phyloP scores from a whole-genome alignment of 2,329 filamentous ascomycete species.

The Penicillium sp. region DNA sequence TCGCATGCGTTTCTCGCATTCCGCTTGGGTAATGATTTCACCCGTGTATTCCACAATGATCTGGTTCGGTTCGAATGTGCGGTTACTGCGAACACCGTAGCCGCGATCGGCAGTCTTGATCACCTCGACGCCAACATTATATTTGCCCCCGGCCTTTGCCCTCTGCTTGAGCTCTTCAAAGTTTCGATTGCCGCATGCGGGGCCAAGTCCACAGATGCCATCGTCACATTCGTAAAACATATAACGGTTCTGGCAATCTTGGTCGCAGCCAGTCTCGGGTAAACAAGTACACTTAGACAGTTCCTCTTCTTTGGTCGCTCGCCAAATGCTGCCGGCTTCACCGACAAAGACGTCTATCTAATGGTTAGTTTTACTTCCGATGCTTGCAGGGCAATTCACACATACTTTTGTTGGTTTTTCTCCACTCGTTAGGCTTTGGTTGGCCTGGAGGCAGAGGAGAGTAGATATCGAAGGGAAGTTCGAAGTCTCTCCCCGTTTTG shows the following conservation, averaged over 20 bases:
- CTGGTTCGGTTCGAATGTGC: conserved; percentile 84
- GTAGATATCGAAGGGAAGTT: conserved; percentile 87
- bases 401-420: conserved; percentile 88
- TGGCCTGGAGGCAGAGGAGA: conserved; percentile 83
- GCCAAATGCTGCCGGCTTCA: conserved; percentile 79
- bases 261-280: conserved; percentile 78
- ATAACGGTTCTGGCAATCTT: conserved; percentile 90
- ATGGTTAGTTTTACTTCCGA: conserved; percentile 35
- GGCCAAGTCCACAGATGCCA: conserved; percentile 80
- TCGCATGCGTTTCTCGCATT: conserved; percentile 92
- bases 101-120: conserved; percentile 88
- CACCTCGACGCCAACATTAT: conserved; percentile 91
- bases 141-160: conserved; percentile 78
- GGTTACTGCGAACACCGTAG: conserved; percentile 88
- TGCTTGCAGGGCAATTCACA: conserved; percentile 16
- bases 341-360: conserved; percentile 85
- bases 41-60: conserved; percentile 99
- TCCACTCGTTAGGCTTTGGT: conserved; percentile 91
- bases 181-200: conserved; percentile 83
- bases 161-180: conserved; percentile 81
- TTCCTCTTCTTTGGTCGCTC: conserved; percentile 74
- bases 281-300: conserved; percentile 80
- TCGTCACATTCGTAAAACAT: conserved; percentile 98
- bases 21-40: conserved; percentile 93
- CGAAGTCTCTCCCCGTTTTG: conserved; percentile 78